phyloP scores from a whole-genome alignment of 208 protist genomes.

The Crithidia sp. region DNA sequence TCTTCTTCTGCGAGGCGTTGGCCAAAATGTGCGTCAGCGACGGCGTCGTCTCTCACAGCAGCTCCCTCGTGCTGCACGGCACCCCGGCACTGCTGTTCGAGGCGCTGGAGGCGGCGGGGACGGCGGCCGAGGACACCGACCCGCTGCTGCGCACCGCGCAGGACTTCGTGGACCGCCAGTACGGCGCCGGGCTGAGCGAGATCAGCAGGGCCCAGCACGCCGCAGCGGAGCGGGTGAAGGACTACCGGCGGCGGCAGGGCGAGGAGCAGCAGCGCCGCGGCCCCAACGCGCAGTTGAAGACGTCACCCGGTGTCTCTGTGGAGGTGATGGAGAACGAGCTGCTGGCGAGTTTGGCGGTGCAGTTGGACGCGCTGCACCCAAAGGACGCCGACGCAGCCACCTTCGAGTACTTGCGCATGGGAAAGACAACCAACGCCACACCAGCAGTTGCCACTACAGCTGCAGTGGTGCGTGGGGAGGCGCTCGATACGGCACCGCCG shows the following conservation, averaged over 20 bases:
- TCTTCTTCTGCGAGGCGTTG: slow-evolving; percentile 63
- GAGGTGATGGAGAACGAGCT: slow-evolving; percentile 51
- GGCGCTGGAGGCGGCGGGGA: slow-evolving; percentile 18
- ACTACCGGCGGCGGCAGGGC: slow-evolving; percentile 15
- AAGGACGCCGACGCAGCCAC: slow-evolving; percentile 27
- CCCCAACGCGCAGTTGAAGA: background rate
- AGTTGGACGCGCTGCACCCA: slow-evolving; percentile 54
- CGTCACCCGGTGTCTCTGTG: background rate
- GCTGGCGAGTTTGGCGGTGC: slow-evolving; percentile 55
- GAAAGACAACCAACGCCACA: background rate
- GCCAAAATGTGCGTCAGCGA: slow-evolving; percentile 33
- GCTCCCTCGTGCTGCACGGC: slow-evolving; percentile 44
- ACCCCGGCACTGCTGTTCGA: slow-evolving; percentile 44
- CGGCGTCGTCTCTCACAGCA: slow-evolving; percentile 42
- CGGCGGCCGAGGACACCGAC: slow-evolving; percentile 20
- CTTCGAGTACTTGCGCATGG: slow-evolving; percentile 42
- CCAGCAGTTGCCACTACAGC: too few species aligned
- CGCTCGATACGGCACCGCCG: background rate
- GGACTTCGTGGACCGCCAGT: slow-evolving; percentile 36
- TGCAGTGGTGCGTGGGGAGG: too few species aligned
- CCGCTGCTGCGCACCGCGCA: slow-evolving; percentile 36
- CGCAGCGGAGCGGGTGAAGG: slow-evolving; percentile 38
- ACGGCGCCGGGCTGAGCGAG: slow-evolving; percentile 27
- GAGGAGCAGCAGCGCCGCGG: background rate
- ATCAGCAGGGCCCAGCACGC: slow-evolving; percentile 45